phyloP scores from a whole-genome alignment of 2,329 filamentous ascomycete genomes.

The Aspergillus carbonarius region DNA sequence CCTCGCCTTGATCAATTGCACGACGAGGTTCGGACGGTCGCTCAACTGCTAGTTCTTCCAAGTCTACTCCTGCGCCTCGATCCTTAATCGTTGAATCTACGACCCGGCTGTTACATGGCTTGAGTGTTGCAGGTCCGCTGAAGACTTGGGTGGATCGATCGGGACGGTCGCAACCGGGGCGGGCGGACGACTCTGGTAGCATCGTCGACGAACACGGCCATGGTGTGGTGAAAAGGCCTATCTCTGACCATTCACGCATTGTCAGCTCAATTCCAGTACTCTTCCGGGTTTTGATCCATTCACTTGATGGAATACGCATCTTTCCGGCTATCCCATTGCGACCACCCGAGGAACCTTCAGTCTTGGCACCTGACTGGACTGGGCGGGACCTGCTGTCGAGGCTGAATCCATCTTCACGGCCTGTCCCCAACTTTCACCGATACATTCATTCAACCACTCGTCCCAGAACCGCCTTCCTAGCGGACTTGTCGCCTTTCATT shows the following conservation, averaged over 20 bases:
- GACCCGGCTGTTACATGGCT: slow-evolving; percentile 6
- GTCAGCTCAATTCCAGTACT: neutral
- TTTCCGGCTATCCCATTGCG: slow-evolving; percentile 1
- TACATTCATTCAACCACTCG: neutral
- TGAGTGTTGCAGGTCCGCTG: slow-evolving; percentile 3
- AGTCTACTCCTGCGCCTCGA: neutral
- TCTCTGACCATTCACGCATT: neutral
- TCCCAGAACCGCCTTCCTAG: neutral
- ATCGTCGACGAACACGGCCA: slow-evolving; percentile 21
- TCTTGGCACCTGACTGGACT: slow-evolving; percentile 1
- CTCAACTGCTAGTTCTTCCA: neutral
- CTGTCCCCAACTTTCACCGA: neutral
- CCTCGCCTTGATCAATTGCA: slow-evolving; percentile 7
- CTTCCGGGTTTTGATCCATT: neutral
- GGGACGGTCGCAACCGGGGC: slow-evolving; percentile 22
- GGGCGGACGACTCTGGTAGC: slow-evolving; percentile 4
- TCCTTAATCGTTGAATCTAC: slow-evolving; percentile 4
- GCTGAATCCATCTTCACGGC: neutral
- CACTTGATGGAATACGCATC: neutral
- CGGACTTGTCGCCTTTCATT: neutral
- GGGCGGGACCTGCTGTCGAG: neutral
- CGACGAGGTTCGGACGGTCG: slow-evolving; percentile 2
- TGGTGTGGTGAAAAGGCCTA: slow-evolving; percentile 3
- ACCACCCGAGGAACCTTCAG: neutral
- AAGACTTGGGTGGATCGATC: neutral